A percentile compares a stretch with the other conserved stretches of the same genome.
Conservation (phyloP, 257 asterid species). For the Salvia miltiorrhiza region DNA sequence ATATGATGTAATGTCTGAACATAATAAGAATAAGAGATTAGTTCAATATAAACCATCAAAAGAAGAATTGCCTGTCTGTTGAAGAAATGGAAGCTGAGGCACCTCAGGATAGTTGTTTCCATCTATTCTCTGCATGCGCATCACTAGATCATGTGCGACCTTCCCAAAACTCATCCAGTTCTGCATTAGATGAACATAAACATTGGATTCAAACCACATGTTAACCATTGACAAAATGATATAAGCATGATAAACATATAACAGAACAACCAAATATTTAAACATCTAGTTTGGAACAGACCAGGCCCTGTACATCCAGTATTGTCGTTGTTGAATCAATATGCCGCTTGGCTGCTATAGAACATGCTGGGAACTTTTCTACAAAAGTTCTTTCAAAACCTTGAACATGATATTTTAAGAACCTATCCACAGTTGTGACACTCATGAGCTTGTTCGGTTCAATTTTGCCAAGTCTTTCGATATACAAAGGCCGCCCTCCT, state of each 20-base stretch:
- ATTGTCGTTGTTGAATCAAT: slow-evolving; percentile 78
- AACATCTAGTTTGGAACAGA: slow-evolving; percentile 38
- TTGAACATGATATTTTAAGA: slow-evolving; percentile 86
- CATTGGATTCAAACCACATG: background rate
- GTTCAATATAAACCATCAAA: slow-evolving; percentile 7
- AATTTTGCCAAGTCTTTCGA: slow-evolving; percentile 91
- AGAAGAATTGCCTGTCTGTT: slow-evolving; percentile 8
- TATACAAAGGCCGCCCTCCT: slow-evolving; percentile 86
- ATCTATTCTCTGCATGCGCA: slow-evolving; percentile 92
- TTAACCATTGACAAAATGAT: background rate
- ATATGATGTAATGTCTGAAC: slow-evolving; percentile 86
- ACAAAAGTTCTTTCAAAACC: slow-evolving; percentile 80
- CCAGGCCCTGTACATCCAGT: slow-evolving; percentile 95
- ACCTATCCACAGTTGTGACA: slow-evolving; percentile 83
- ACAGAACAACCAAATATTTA: slow-evolving; percentile 13
- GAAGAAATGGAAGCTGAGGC: slow-evolving; percentile 28
- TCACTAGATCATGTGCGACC: slow-evolving; percentile 80
- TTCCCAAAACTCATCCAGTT: slow-evolving; percentile 95
- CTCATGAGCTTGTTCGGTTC: slow-evolving; percentile 81
- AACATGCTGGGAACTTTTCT: slow-evolving; percentile 94
- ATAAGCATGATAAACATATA: background rate
- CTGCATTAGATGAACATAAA: slow-evolving; percentile 44
- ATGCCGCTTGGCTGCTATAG: slow-evolving; percentile 84
- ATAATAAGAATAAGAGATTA: slow-evolving; percentile 25
- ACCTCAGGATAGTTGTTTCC: slow-evolving; percentile 99